Percentiles rank a stretch among this genome's conserved stretches.
These are phyloP conservation scores for Rhazya stricta DNA, from an alignment of 257 asterid species.

Conservation along the genomic window DNA sequence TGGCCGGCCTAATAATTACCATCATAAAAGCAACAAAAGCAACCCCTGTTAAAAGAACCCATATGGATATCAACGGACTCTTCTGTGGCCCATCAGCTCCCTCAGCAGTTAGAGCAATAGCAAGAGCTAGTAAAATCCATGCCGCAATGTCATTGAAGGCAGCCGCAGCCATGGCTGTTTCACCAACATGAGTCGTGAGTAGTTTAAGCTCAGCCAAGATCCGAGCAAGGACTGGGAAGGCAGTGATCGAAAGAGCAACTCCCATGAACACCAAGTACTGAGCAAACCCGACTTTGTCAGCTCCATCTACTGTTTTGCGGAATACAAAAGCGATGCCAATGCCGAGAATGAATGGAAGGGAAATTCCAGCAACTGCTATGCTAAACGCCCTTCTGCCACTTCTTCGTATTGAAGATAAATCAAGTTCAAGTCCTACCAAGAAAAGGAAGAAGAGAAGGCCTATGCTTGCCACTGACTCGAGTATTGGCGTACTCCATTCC, in stretches of 20 bases:
- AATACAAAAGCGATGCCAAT: conserved; percentile 38
- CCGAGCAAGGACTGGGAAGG: conserved; percentile 65
- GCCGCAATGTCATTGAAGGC: conserved; percentile 64
- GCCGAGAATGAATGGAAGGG: conserved; percentile 38
- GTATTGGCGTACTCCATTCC: conserved; percentile 47
- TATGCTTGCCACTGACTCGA: conserved; percentile 48
- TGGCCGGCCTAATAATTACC: conserved; percentile 41
- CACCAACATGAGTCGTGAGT: conserved; percentile 51
- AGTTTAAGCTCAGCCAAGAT: conserved; percentile 61
- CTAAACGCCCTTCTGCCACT: conserved; percentile 39
- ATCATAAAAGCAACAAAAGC: conserved; percentile 48
- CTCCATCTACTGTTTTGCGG: conserved; percentile 34
- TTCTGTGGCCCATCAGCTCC: conserved; percentile 33
- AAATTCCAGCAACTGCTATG: conserved; percentile 55
- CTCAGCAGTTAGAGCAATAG: conserved; percentile 49
- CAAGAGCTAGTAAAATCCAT: conserved; percentile 62
- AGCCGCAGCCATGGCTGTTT: conserved; percentile 68
- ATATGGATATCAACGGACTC: conserved; percentile 42
- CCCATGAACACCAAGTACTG: conserved; percentile 52
- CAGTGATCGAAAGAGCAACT: conserved; percentile 60
- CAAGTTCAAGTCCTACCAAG: conserved; percentile 62
- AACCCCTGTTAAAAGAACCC: conserved; percentile 47
- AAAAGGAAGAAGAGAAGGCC: conserved; percentile 61
- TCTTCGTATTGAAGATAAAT: conserved; percentile 35
- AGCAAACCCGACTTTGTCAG: conserved; percentile 33